phyloP scores from a whole-genome alignment of 2,329 filamentous ascomycete genomes.

The Pyrenophora tritici-repentis region DNA sequence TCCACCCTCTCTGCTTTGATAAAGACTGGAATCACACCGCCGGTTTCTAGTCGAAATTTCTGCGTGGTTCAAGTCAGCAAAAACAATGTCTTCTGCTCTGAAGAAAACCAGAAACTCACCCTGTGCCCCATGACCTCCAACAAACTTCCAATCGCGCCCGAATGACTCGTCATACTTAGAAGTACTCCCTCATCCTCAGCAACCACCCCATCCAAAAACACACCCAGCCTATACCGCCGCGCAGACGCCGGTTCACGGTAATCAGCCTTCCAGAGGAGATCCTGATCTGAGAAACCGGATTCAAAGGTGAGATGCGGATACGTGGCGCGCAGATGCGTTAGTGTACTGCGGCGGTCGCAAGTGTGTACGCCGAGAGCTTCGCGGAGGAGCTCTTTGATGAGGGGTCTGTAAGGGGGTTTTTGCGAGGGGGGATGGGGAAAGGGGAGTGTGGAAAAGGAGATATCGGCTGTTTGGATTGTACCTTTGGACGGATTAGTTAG shows the following conservation, averaged over 20 bases:
- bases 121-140: constrained; percentile 63
- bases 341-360: constrained; percentile 65
- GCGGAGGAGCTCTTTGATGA: constrained; percentile 67
- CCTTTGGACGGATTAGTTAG: background rate
- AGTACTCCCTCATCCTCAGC: constrained; percentile 51
- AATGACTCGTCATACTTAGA: constrained; percentile 63
- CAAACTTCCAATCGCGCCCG: constrained; percentile 61
- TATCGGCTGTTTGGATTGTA: constrained; percentile 63
- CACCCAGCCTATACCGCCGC: constrained; percentile 29
- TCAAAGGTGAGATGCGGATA: constrained; percentile 63
- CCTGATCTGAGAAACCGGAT: constrained; percentile 62
- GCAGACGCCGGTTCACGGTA: constrained; percentile 38
- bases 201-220: constrained; percentile 61
- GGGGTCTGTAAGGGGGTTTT: constrained; percentile 57
- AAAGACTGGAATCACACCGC: constrained; percentile 70
- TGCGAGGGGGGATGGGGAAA: constrained; percentile 58
- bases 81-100: background rate
- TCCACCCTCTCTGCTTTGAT: constrained; percentile 61
- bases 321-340: constrained; percentile 54
- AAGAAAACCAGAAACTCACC: constrained; percentile 7
- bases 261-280: constrained; percentile 57
- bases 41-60: constrained; percentile 64
- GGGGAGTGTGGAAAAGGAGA: constrained; percentile 62
- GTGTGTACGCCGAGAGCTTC: constrained; percentile 71
- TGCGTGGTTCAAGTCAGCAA: background rate